A percentile compares a stretch with the other conserved stretches of the same genome.
phyloP scores from a whole-genome alignment of 1,139 yeast species.

The Trichomonascaceae sp. region DNA sequence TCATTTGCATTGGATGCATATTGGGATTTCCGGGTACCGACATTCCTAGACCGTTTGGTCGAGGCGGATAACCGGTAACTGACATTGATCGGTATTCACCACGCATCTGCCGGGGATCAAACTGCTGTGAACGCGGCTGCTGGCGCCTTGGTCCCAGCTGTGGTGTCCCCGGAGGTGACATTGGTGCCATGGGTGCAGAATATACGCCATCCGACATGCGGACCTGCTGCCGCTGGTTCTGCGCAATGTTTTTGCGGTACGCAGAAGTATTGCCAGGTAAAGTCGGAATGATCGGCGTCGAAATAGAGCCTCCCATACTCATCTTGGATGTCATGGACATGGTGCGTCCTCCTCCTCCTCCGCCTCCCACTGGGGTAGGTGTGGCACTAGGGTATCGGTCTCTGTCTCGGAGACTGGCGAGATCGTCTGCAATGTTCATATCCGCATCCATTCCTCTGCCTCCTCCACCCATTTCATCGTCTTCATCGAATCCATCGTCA shows the following conservation, averaged over 20 bases:
- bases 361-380: constrained; percentile 1
- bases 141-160: neutral
- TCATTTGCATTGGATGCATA: neutral
- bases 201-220: constrained; percentile 13
- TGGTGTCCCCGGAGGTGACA: neutral
- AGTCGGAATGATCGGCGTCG: constrained; percentile 27
- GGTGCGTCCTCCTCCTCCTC: constrained; percentile 14
- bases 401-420: constrained; percentile 20
- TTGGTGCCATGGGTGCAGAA: neutral
- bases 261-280: constrained; percentile 10
- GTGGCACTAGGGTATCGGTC: constrained; percentile 23
- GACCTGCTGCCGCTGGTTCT: constrained; percentile 16
- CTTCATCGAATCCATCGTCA: constrained; percentile 8
- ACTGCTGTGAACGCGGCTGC: neutral
- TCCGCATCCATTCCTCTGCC: constrained; percentile 14
- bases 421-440: constrained; percentile 11
- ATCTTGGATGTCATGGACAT: constrained; percentile 22
- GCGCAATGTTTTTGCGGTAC: constrained; percentile 23
- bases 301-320: constrained; percentile 20
- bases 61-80: neutral
- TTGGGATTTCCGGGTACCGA: neutral
- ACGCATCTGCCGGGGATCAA: neutral
- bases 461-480: constrained; percentile 10
- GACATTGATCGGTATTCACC: neutral
- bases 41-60: neutral